Conservation (phyloP, 306 rosid species). For the Dryas drummondii region DNA sequence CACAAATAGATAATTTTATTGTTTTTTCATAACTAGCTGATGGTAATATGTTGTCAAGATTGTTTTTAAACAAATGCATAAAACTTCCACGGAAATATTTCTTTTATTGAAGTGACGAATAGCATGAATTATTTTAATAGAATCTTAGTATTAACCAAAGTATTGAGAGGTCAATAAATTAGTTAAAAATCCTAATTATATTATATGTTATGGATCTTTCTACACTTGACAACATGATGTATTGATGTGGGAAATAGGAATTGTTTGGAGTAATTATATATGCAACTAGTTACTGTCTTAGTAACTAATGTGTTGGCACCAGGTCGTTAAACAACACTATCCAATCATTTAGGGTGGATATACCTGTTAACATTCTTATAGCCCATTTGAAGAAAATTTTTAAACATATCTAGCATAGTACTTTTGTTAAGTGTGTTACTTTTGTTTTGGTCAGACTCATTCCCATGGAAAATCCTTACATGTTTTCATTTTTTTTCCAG, state of each 20-base stretch:
- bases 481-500: slow-evolving; percentile 33
- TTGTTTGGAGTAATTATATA: background rate
- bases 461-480: background rate
- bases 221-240: too few species aligned
- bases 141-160: too few species aligned
- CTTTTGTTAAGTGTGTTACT: background rate
- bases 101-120: too few species aligned
- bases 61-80: too few species aligned
- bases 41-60: background rate
- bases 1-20: background rate
- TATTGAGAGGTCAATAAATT: too few species aligned
- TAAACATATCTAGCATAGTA: background rate
- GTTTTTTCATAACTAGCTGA: background rate
- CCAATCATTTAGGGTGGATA: background rate
- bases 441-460: background rate
- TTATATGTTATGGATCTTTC: too few species aligned
- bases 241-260: too few species aligned
- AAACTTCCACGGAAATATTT: too few species aligned
- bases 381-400: too few species aligned
- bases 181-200: too few species aligned
- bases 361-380: background rate
- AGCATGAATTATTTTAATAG: too few species aligned
- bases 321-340: background rate
- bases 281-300: background rate
- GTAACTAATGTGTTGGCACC: background rate